These are phyloP conservation scores for Leishmania guyanensis DNA, from an alignment of 208 protist genomes.

Conservation along the genomic window DNA sequence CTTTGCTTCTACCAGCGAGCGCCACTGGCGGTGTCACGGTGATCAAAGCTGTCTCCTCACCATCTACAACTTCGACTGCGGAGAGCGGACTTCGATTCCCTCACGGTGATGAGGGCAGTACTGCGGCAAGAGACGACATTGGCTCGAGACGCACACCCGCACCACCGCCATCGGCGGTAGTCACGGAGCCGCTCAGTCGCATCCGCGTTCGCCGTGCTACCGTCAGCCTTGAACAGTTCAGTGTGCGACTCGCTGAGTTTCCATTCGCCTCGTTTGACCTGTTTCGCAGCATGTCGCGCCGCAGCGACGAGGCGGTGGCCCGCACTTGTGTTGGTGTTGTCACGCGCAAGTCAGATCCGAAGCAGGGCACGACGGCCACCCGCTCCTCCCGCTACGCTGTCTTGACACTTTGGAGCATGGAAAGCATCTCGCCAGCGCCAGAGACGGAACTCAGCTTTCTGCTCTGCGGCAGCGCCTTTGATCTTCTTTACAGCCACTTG, in stretches of 20 bases:
- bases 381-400: slow-evolving; percentile 49
- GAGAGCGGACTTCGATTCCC: neutral
- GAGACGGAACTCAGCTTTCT: slow-evolving; percentile 55
- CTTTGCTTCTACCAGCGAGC: neutral
- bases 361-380: slow-evolving; percentile 34
- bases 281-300: slow-evolving; percentile 17
- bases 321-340: slow-evolving; percentile 67
- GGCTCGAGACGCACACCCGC: neutral
- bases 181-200: slow-evolving; percentile 35
- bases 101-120: neutral
- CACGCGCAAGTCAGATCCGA: slow-evolving; percentile 65
- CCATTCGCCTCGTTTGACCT: slow-evolving; percentile 51
- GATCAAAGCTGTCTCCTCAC: neutral
- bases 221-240: slow-evolving; percentile 57
- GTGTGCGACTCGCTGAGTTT: slow-evolving; percentile 54
- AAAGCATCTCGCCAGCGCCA: slow-evolving; percentile 43
- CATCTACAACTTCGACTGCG: neutral
- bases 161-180: slow-evolving; percentile 15
- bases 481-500: slow-evolving; percentile 58
- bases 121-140: neutral
- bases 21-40: neutral
- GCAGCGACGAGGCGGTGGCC: slow-evolving; percentile 19
- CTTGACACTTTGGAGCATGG: slow-evolving; percentile 69
- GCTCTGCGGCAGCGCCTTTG: slow-evolving; percentile 65
- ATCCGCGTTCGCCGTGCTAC: slow-evolving; percentile 69